Conservation (phyloP, 2,329 filamentous ascomycete species). For the Sporothrix globosa region DNA sequence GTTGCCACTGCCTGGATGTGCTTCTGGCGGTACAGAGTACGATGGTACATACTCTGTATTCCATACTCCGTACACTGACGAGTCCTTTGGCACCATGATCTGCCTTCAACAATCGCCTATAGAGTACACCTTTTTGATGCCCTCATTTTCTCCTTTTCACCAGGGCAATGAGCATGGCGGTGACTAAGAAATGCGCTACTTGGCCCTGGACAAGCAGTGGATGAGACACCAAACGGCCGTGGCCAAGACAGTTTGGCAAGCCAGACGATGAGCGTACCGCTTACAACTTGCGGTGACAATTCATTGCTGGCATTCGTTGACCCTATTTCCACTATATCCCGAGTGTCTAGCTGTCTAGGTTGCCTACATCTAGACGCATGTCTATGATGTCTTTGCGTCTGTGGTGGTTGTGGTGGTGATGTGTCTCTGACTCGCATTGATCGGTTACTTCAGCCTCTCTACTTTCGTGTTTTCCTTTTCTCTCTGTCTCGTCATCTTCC, state of each 20-base stretch:
- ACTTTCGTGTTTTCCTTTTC: neutral
- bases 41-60: too few relatives aligned
- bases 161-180: neutral
- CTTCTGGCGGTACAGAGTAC: neutral
- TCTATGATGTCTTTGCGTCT: slow-evolving; percentile 11
- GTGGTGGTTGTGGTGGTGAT: neutral
- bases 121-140: neutral
- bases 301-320: neutral
- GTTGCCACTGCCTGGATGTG: neutral
- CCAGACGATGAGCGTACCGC: neutral
- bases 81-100: slow-evolving; percentile 3
- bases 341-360: neutral
- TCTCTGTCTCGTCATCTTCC: neutral
- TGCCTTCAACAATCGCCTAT: neutral
- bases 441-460: neutral
- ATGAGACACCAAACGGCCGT: slow-evolving; percentile 28
- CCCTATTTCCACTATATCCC: neutral
- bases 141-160: neutral
- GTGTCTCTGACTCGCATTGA: slow-evolving; percentile 12
- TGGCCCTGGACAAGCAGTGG: too few relatives aligned
- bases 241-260: slow-evolving; percentile 20
- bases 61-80: neutral
- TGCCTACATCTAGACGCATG: slow-evolving; percentile 10
- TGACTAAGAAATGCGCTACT: neutral
- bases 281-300: slow-evolving; percentile 7